phyloP scores from a whole-genome alignment of 768 basidiomycete genomes.

The Postia placenta region DNA sequence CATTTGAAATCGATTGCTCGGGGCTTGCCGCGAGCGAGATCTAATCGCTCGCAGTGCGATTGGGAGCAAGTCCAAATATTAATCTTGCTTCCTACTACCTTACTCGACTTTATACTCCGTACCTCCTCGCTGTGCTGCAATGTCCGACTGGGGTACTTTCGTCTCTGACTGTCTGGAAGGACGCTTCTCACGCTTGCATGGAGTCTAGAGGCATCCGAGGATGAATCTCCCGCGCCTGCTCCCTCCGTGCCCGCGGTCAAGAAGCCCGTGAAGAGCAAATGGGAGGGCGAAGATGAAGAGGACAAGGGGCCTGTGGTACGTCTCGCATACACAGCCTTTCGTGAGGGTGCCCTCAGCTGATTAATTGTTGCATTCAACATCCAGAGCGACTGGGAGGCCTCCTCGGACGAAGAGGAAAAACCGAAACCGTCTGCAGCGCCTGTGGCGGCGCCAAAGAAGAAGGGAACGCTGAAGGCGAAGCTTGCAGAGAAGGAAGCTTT shows the following conservation, averaged over 20 bases:
- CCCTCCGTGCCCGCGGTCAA: constrained; percentile 18
- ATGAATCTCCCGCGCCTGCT: constrained; percentile 24
- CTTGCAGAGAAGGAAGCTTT: constrained; percentile 87
- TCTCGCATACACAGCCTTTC: constrained; percentile 16
- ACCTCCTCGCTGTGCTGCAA: constrained; percentile 6
- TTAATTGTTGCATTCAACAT: no score
- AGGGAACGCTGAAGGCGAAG: constrained; percentile 87
- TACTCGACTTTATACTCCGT: no score
- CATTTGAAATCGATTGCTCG: no score
- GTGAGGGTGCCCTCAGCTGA: background rate
- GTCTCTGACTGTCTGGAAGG: background rate
- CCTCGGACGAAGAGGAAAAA: constrained; percentile 61
- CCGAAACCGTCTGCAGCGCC: constrained; percentile 36
- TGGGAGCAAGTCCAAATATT: no score
- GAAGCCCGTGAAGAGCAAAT: constrained; percentile 50
- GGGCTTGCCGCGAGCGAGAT: no score
- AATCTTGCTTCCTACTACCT: no score
- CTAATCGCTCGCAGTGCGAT: no score
- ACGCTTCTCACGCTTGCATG: constrained; percentile 16
- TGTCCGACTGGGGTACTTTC: constrained; percentile 44
- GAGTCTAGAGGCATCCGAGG: constrained; percentile 32
- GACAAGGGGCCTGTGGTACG: constrained; percentile 72
- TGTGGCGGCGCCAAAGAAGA: constrained; percentile 79
- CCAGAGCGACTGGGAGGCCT: constrained; percentile 96
- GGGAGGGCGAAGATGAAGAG: constrained; percentile 91